Evolutionary conservation across 371 early-diverging fungal species (phyloP).

Genomic region (Rhizopus sp.): DNA sequence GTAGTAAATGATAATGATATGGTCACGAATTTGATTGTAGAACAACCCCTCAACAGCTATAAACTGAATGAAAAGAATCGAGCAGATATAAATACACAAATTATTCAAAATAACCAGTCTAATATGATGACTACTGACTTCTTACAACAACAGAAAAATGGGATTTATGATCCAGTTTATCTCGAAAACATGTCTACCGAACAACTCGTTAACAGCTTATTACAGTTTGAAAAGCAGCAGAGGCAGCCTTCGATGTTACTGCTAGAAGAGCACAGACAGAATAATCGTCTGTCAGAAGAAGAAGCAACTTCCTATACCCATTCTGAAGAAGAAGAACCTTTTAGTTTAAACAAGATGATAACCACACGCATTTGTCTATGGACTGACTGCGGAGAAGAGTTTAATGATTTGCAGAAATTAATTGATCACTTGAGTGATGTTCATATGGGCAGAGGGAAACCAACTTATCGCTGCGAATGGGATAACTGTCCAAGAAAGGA

Average conservation of each 20-base stretch:
- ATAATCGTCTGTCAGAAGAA: neutral
- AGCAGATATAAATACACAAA: neutral
- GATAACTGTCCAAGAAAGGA: slow-evolving; percentile 69
- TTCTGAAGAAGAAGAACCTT: neutral
- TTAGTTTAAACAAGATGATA: neutral
- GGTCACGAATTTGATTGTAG: neutral
- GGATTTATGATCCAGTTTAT: neutral
- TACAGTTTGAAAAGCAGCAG: neutral
- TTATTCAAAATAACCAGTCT: neutral
- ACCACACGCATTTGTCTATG: slow-evolving; percentile 15
- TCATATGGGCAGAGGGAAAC: slow-evolving; percentile 34
- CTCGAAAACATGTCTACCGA: neutral
- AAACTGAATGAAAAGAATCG: neutral
- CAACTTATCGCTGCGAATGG: slow-evolving; percentile 82
- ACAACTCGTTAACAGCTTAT: neutral
- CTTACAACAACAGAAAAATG: neutral
- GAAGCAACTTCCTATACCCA: neutral
- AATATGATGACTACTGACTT: neutral
- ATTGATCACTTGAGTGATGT: slow-evolving; percentile 22
- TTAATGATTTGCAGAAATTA: slow-evolving; percentile 18
- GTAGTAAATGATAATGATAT: neutral
- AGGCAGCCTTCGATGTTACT: too few species aligned
- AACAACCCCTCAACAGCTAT: neutral
- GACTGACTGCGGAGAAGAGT: slow-evolving; percentile 19
- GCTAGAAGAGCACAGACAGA: neutral